phyloP scores from a whole-genome alignment of 1,284 basidiomycete species.

The Cryptococcus hybrid region DNA sequence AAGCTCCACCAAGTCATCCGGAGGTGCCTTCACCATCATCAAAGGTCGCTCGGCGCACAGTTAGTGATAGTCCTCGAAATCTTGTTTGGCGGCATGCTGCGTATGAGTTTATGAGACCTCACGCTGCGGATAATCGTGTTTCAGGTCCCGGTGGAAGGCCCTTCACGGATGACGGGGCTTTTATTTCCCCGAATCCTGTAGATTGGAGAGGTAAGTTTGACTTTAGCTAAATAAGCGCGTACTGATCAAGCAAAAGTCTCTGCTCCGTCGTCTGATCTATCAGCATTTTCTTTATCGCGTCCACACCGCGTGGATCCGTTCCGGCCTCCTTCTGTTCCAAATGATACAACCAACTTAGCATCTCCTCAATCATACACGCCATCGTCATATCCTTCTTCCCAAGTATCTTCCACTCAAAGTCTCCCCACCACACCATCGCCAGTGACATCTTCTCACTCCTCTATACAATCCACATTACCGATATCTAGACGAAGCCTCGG shows the following conservation, averaged over 20 bases:
- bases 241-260: conserved; percentile 14
- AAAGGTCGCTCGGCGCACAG: not conserved
- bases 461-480: no score
- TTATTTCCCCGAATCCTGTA: not conserved
- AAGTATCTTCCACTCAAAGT: conserved; percentile 1
- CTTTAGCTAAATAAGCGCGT: not conserved
- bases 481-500: no score
- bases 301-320: not conserved
- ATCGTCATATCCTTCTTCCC: conserved; percentile 5
- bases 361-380: not conserved
- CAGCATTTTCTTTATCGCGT: conserved; percentile 34
- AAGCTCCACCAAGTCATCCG: no score
- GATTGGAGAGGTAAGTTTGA: not conserved
- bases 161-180: no score
- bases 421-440: no score
- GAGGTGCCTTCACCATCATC: no score
- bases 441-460: no score
- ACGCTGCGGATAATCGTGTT: no score
- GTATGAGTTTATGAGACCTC: not conserved
- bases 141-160: no score
- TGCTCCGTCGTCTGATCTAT: conserved; percentile 26
- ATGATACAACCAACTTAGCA: not conserved
- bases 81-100: not conserved
- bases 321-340: conserved; percentile 1
- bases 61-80: not conserved